phyloP scores from a whole-genome alignment of 495 filamentous ascomycete genomes.

The Neurospora sublineolata region DNA sequence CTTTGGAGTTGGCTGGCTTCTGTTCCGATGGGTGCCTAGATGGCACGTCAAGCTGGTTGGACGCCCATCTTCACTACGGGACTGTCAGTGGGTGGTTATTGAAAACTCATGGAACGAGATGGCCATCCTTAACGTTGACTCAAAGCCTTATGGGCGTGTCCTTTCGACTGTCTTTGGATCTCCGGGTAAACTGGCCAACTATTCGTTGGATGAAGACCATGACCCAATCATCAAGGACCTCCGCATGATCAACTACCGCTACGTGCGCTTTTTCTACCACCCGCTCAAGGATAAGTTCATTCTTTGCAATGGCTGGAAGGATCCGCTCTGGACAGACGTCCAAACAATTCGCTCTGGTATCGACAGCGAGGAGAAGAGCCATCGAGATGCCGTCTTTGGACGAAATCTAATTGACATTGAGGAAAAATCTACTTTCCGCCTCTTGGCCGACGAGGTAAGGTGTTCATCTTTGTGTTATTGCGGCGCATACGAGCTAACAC shows the following conservation, averaged over 20 bases:
- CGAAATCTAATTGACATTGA: slow-evolving; percentile 82
- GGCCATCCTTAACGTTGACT: slow-evolving; percentile 52
- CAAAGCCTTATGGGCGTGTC: slow-evolving; percentile 60
- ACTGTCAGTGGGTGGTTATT: slow-evolving; percentile 82
- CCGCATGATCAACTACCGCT: slow-evolving; percentile 76
- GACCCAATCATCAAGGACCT: slow-evolving; percentile 68
- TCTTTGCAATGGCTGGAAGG: slow-evolving; percentile 81
- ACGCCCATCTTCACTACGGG: slow-evolving; percentile 48
- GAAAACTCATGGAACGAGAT: slow-evolving; percentile 98
- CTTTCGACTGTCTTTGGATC: slow-evolving; percentile 80
- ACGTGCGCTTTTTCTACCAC: slow-evolving; percentile 87
- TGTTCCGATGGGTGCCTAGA: slow-evolving; percentile 80
- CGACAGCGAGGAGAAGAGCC: slow-evolving; percentile 78
- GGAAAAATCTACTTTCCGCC: slow-evolving; percentile 67
- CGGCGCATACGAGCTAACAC: slow-evolving; percentile 1
- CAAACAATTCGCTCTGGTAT: slow-evolving; percentile 69
- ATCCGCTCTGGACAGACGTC: slow-evolving; percentile 74
- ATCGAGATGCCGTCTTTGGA: slow-evolving; percentile 77
- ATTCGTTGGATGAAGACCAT: slow-evolving; percentile 64
- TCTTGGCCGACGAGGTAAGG: slow-evolving; percentile 80
- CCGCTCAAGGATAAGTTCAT: slow-evolving; percentile 79
- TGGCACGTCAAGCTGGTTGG: slow-evolving; percentile 76
- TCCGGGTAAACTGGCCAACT: slow-evolving; percentile 41
- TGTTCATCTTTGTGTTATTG: neutral
- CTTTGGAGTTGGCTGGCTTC: slow-evolving; percentile 64